A percentile compares a stretch with the other conserved stretches of the same genome.
phyloP scores from a whole-genome alignment of 345 rosid species.

The Lepidium aucheri region DNA sequence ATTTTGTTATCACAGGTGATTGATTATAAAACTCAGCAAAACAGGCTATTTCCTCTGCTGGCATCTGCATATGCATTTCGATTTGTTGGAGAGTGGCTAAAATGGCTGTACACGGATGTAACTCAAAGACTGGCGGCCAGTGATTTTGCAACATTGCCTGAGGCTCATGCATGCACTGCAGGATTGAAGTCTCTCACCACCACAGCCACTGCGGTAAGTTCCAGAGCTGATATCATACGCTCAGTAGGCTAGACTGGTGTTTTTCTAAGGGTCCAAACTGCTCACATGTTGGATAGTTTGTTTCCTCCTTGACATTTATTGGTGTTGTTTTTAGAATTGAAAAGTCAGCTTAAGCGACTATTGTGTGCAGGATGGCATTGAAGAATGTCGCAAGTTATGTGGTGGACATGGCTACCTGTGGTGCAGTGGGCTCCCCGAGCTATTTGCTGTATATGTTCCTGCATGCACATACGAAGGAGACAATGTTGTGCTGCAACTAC shows the following conservation, averaged over 20 bases:
- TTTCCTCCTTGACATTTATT: not conserved
- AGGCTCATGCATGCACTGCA: constrained; percentile 99
- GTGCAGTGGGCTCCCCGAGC: constrained; percentile 95
- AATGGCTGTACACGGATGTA: constrained; percentile 89
- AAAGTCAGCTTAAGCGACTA: constrained; percentile 1
- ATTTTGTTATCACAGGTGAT: constrained; percentile 56
- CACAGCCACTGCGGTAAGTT: constrained; percentile 79
- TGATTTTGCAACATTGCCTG: constrained; percentile 92
- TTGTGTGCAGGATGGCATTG: constrained; percentile 76
- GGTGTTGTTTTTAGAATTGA: not conserved
- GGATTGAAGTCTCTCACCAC: constrained; percentile 98
- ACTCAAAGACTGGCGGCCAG: constrained; percentile 73
- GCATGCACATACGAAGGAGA: constrained; percentile 99
- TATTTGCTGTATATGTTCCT: constrained; percentile 92
- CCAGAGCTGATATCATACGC: not conserved
- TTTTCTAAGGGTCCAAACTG: not conserved
- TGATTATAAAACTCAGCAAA: constrained; percentile 95
- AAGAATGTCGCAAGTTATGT: constrained; percentile 96
- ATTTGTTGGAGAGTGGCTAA: constrained; percentile 98
- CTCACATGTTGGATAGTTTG: not conserved
- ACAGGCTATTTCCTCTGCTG: constrained; percentile 91
- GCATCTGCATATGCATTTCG: constrained; percentile 99
- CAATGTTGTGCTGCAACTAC: constrained; percentile 81
- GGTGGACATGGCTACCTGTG: constrained; percentile 98
- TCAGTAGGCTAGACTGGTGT: not conserved